Percentiles rank a stretch among this genome's conserved stretches.
Evolutionary conservation across 2,329 filamentous ascomycete genomes (phyloP).

Genomic region (Ascocoryne sarcoides): DNA sequence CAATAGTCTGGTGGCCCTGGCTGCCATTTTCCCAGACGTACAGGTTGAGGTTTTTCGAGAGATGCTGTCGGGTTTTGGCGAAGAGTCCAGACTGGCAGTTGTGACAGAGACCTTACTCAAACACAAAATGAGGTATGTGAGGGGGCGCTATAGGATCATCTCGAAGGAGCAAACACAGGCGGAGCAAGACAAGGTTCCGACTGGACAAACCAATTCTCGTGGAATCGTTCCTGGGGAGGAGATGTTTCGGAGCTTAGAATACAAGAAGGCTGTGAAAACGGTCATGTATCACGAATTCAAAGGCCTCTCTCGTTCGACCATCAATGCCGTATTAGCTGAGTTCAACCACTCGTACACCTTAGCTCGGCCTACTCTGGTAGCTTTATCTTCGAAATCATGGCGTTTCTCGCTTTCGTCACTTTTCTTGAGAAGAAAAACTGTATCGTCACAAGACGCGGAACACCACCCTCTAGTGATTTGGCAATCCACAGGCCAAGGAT

Average conservation of each 20-base stretch:
- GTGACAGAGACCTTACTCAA: conserved; percentile 71
- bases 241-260: conserved; percentile 56
- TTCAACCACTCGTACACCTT: conserved; percentile 71
- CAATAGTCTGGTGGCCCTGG: conserved; percentile 56
- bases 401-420: conserved; percentile 63
- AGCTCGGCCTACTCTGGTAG: conserved; percentile 59
- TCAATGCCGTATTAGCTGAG: conserved; percentile 72
- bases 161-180: conserved; percentile 27
- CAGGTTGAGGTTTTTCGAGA: conserved; percentile 76
- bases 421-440: conserved; percentile 55
- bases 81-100: conserved; percentile 67
- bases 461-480: conserved; percentile 55
- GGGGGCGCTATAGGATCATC: conserved; percentile 52
- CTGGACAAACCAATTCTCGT: conserved; percentile 4
- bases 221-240: conserved; percentile 47
- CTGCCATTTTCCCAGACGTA: conserved; percentile 69
- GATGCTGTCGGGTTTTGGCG: conserved; percentile 66
- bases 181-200: conserved; percentile 15
- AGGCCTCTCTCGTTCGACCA: conserved; percentile 61
- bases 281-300: conserved; percentile 69
- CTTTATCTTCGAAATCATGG: conserved; percentile 67
- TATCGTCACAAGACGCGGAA: conserved; percentile 45
- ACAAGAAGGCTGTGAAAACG: conserved; percentile 60
- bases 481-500: conserved; percentile 47
- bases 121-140: conserved; percentile 60